These are phyloP conservation scores for Calonectria hongkongensis DNA, from an alignment of 2,329 filamentous ascomycete species.

Conservation along the genomic window DNA sequence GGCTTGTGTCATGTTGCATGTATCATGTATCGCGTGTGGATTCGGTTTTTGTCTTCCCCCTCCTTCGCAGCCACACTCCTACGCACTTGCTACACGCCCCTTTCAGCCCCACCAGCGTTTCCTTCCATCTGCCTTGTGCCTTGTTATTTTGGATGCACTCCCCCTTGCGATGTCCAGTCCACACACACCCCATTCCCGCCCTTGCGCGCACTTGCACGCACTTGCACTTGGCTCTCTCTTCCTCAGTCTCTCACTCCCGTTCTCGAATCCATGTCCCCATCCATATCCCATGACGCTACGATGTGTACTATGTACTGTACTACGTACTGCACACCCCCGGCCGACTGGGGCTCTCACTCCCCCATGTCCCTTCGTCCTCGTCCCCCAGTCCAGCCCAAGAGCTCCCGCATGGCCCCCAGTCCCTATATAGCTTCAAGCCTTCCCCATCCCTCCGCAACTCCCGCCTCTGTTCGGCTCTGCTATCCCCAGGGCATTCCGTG, in stretches of 20 bases:
- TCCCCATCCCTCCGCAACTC: constrained; percentile 45
- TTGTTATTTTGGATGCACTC: not conserved
- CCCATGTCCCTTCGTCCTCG: constrained; percentile 42
- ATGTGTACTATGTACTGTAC: not conserved
- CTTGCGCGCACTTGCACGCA: constrained; percentile 6
- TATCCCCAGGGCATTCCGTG: constrained; percentile 51
- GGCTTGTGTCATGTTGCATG: constrained; percentile 29
- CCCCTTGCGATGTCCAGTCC: not conserved
- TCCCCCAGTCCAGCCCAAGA: constrained; percentile 40
- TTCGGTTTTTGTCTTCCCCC: constrained; percentile 43
- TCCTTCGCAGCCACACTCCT: constrained; percentile 30
- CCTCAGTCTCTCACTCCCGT: constrained; percentile 39
- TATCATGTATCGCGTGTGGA: constrained; percentile 24
- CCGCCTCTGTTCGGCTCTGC: constrained; percentile 45
- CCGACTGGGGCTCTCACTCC: constrained; percentile 29
- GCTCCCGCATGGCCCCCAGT: constrained; percentile 48
- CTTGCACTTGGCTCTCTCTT: constrained; percentile 33
- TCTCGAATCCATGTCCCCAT: constrained; percentile 39
- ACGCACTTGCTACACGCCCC: not conserved
- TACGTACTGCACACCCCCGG: constrained; percentile 34
- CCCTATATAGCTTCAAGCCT: constrained; percentile 55
- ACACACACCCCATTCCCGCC: constrained; percentile 17
- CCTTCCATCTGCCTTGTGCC: not conserved
- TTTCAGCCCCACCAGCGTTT: constrained; percentile 23
- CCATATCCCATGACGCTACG: constrained; percentile 48